Evolutionary conservation across 2,329 filamentous ascomycete genomes (phyloP), one percentile per base, ranked within the genome.

Genomic region (Alternaria burnsii): DNA sequence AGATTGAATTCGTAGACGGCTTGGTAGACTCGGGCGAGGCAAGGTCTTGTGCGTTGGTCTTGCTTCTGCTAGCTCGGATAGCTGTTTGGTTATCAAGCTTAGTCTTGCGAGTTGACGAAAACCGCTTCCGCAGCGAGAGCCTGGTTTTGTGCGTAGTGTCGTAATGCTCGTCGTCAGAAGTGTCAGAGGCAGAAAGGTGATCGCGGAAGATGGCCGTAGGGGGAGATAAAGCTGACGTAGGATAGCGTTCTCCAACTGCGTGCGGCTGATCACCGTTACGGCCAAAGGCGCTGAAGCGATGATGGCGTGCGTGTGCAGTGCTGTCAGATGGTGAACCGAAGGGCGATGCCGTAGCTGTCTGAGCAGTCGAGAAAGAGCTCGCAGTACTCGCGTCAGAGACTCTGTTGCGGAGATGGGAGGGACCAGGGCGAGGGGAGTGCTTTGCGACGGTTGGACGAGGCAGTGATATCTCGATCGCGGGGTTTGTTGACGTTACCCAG

Each of bases 171-270:
- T 74, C 73, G 61, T 76, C 73, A 42, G 69, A 73, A 5, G 58
- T 69, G 38, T 74, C 68, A 18, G 67, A 71, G 18, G 59, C 46
- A 40, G 70, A 71, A 43, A 72, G 64, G 48, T 72, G 61, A 32
- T 72, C 70, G 28, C 67, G 60, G 58, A 71, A 69, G 62, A 71
- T 68, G 18, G 66, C 65, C 32, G 73, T 67, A 11, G 82, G 82
- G 43, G 82, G 79, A 18, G 76, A 79, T 32, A 83, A 72, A 47
- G 78, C 78, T 52, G 80, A 81, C 10, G 80, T 82, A 26, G 82
- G 82, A 66, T 84, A 84, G 26, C 82, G 80, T 58, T 84, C 82
- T 41, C 82, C 82, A 28, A 78, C 78, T 52, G 76, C 78, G 68
- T 79, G 75, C 51, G 71, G 55, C 38, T 70, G 66, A 58, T 74